Percentiles rank a stretch among this genome's conserved stretches.
Conservation (phyloP, 805 yeast species). For the Starmerella bombicola region DNA sequence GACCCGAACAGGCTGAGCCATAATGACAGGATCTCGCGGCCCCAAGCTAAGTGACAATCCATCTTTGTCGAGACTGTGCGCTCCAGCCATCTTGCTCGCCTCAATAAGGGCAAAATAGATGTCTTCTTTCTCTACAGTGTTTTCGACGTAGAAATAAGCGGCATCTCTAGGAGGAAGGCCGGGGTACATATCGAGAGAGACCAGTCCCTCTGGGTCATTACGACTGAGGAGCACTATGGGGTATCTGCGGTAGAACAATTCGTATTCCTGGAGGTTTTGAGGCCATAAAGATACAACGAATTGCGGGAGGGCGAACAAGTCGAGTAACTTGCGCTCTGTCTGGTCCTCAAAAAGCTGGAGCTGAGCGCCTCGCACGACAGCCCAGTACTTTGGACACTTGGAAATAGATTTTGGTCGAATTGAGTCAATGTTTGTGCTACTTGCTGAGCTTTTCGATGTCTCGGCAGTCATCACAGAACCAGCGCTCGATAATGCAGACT, state of each 20-base stretch:
- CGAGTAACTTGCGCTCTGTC: conserved; percentile 46
- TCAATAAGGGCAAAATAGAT: conserved; percentile 79
- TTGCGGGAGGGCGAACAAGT: conserved; percentile 64
- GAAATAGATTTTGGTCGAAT: conserved; percentile 11
- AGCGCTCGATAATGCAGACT: no score
- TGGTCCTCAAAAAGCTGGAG: conserved; percentile 72
- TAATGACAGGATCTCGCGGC: conserved; percentile 42
- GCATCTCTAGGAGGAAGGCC: conserved; percentile 29
- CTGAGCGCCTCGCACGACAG: conserved; percentile 69
- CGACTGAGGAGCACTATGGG: conserved; percentile 60
- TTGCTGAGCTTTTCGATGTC: background rate
- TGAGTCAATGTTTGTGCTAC: background rate
- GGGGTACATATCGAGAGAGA: conserved; percentile 20
- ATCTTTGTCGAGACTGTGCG: background rate
- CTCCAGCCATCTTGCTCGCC: conserved; percentile 26
- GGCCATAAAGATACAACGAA: conserved; percentile 80
- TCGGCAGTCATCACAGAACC: background rate
- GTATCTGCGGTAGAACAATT: conserved; percentile 64
- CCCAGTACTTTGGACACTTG: conserved; percentile 26
- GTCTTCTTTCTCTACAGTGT: conserved; percentile 77
- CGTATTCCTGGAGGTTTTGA: conserved; percentile 54
- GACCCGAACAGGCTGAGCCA: conserved; percentile 65
- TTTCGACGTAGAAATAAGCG: conserved; percentile 61
- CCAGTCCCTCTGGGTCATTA: conserved; percentile 27
- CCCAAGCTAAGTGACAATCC: conserved; percentile 9